These are phyloP conservation scores for Scleroderma bovista DNA, from an alignment of 768 basidiomycete genomes.

Conservation along the genomic window DNA sequence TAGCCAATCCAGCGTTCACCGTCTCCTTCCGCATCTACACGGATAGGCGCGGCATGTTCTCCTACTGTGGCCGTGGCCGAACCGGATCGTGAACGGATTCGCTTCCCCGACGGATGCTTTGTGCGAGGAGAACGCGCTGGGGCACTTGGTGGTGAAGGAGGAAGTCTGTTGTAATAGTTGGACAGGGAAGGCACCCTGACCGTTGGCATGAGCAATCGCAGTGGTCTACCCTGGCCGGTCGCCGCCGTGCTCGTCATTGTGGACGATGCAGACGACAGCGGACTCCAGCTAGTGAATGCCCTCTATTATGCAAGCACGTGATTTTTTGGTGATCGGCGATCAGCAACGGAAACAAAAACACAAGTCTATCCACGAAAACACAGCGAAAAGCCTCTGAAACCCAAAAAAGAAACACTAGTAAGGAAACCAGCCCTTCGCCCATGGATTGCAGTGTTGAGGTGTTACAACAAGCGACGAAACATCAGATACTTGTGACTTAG, in stretches of 20 bases:
- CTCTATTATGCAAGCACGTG: background rate
- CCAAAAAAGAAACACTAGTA: too few species aligned
- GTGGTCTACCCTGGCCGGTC: constrained; percentile 1
- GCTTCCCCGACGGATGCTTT: constrained; percentile 19
- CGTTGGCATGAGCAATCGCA: constrained; percentile 29
- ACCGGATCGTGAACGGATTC: constrained; percentile 29
- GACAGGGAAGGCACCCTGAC: constrained; percentile 20
- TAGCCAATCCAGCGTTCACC: constrained; percentile 41
- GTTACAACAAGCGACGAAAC: too few species aligned
- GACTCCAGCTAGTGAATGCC: background rate
- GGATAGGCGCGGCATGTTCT: constrained; percentile 1
- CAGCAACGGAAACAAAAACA: too few species aligned
- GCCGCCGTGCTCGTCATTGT: constrained; percentile 15
- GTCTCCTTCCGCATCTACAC: constrained; percentile 11
- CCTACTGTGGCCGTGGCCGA: constrained; percentile 20
- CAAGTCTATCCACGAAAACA: too few species aligned
- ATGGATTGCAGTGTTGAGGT: background rate
- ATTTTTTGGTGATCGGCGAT: background rate
- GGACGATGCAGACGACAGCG: background rate
- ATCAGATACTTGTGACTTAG: constrained; percentile 7
- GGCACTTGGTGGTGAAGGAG: constrained; percentile 9
- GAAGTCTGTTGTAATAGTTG: background rate
- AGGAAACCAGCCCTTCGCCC: too few species aligned
- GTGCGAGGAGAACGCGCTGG: constrained; percentile 20
- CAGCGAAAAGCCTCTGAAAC: too few species aligned